These are phyloP conservation scores for Torulaspora pretoriensis DNA, from an alignment of 1,139 yeast genomes.

Conservation along the genomic window DNA sequence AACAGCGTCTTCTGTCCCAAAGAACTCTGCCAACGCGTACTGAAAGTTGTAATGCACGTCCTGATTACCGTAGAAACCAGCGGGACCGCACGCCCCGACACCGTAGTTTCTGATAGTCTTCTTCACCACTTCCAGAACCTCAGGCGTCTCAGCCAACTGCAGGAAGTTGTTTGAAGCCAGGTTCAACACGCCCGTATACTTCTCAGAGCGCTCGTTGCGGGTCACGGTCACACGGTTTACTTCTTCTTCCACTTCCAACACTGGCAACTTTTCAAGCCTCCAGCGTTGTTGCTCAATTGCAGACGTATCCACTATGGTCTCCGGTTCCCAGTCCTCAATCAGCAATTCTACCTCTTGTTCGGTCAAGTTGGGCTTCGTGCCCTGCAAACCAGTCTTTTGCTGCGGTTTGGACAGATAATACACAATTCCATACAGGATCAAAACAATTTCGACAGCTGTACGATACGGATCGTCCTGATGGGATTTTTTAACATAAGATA, in stretches of 20 bases:
- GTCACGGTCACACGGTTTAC: constrained; percentile 47
- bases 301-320: constrained; percentile 59
- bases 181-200: constrained; percentile 47
- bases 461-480: constrained; percentile 93
- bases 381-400: constrained; percentile 73
- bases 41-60: constrained; percentile 84
- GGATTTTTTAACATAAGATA: constrained; percentile 79
- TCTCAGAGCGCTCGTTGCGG: constrained; percentile 29
- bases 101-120: constrained; percentile 66
- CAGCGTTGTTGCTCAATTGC: constrained; percentile 48
- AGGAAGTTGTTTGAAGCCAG: constrained; percentile 63
- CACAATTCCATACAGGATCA: constrained; percentile 78
- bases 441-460: constrained; percentile 71
- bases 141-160: constrained; percentile 48
- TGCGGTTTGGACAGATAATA: constrained; percentile 70
- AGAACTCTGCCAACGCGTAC: constrained; percentile 65
- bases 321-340: constrained; percentile 89
- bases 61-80: constrained; percentile 94
- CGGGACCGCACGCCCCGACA: constrained; percentile 98
- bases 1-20: constrained; percentile 74
- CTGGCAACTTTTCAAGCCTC: constrained; percentile 62
- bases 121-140: constrained; percentile 53
- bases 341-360: constrained; percentile 74
- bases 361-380: constrained; percentile 62
- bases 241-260: constrained; percentile 50